phyloP scores from a whole-genome alignment of 192 early-diverging fungal species.

The Coemansia reversa region DNA sequence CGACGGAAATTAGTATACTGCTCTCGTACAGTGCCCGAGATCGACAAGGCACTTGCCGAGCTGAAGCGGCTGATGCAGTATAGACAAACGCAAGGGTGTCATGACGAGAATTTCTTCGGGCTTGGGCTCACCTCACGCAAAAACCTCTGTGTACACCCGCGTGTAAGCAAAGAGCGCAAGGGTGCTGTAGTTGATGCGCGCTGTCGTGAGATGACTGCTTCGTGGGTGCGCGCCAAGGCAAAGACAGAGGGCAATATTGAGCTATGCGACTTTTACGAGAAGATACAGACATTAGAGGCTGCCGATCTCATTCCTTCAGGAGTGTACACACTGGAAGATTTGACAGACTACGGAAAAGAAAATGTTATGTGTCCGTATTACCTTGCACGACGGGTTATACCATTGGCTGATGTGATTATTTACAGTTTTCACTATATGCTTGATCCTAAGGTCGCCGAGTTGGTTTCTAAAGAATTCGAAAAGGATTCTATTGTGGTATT shows the following conservation, averaged over 20 bases:
- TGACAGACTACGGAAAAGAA: constrained; percentile 74
- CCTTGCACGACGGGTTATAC: constrained; percentile 79
- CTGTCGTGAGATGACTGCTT: constrained; percentile 89
- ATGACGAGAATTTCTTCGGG: constrained; percentile 81
- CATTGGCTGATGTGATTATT: constrained; percentile 93
- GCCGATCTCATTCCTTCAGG: constrained; percentile 71
- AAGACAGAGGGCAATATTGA: constrained; percentile 53
- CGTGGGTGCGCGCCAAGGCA: constrained; percentile 84
- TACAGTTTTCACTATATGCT: constrained; percentile 99
- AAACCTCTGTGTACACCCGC: constrained; percentile 93
- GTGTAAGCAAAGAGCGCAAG: constrained; percentile 83
- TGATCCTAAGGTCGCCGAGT: constrained; percentile 99
- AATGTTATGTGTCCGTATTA: constrained; percentile 94
- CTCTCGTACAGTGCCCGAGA: constrained; percentile 99
- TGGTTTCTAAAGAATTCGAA: constrained; percentile 93
- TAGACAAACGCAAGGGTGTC: constrained; percentile 62
- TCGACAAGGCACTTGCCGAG: constrained; percentile 98
- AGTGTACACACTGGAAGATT: constrained; percentile 95
- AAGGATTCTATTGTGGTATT: constrained; percentile 98
- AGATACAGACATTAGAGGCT: constrained; percentile 63
- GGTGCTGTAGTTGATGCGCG: constrained; percentile 85
- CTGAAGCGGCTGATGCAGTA: constrained; percentile 89
- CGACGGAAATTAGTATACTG: constrained; percentile 99
- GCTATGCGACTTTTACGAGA: constrained; percentile 81
- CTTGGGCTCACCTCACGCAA: constrained; percentile 90